These are phyloP conservation scores for Adansonia digitata DNA, from an alignment of 345 rosid genomes.

Conservation along the genomic window DNA sequence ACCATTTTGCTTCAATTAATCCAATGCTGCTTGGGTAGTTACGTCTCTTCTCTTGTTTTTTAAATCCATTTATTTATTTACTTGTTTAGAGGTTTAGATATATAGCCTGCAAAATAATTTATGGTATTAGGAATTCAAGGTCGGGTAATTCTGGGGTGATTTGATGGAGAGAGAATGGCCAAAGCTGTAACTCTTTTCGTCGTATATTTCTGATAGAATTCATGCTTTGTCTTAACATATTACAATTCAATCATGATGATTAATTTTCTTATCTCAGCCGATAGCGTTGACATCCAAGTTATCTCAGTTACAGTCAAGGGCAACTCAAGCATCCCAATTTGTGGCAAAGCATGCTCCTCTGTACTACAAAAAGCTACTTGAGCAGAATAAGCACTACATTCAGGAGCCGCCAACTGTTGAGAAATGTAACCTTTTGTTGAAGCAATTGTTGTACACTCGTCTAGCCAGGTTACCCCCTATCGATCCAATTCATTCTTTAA, in stretches of 20 bases:
- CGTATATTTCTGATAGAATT: not conserved
- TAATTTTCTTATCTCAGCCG: not conserved
- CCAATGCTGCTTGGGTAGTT: not conserved
- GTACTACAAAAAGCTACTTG: slow-evolving; percentile 55
- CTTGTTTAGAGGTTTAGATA: not conserved
- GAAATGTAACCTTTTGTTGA: slow-evolving; percentile 52
- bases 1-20: not conserved
- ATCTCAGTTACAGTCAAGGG: slow-evolving; percentile 55
- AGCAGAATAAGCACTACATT: slow-evolving; percentile 61
- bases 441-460: slow-evolving; percentile 68
- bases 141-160: not conserved
- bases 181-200: not conserved
- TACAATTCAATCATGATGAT: not conserved
- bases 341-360: slow-evolving; percentile 46
- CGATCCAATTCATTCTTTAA: not conserved
- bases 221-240: not conserved
- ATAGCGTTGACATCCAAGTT: slow-evolving; percentile 73
- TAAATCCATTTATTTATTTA: not conserved
- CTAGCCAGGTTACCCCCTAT: slow-evolving; percentile 48
- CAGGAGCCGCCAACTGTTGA: slow-evolving; percentile 59
- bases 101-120: not conserved
- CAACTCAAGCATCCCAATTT: slow-evolving; percentile 47
- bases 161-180: not conserved
- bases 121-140: not conserved
- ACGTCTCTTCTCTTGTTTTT: not conserved